Evolutionary conservation across 176 grass and related monocot genomes (phyloP).

Genomic region (Oryza nivara): DNA sequence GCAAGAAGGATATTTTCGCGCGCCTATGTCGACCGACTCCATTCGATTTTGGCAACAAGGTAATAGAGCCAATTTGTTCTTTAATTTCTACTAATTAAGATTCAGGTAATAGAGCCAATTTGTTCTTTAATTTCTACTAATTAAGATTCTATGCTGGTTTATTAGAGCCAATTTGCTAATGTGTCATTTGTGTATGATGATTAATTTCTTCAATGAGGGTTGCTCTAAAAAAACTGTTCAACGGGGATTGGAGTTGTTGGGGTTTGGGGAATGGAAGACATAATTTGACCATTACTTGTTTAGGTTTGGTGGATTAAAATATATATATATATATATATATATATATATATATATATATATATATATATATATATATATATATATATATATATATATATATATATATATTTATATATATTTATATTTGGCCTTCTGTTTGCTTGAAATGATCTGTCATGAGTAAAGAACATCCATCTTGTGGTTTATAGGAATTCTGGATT

Average conservation of each 20-base stretch:
- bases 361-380: neutral
- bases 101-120: conserved; percentile 46
- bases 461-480: conserved; percentile 23
- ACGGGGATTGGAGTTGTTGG: neutral
- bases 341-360: no score
- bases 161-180: neutral
- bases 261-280: conserved; percentile 6
- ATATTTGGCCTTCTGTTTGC: neutral
- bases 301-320: conserved; percentile 24
- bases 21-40: conserved; percentile 64
- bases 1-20: conserved; percentile 82
- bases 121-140: conserved; percentile 3
- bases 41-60: conserved; percentile 75
- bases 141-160: conserved; percentile 12
- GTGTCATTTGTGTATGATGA: neutral
- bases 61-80: neutral
- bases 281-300: conserved; percentile 8
- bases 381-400: no score
- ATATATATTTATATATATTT: no score
- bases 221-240: neutral
- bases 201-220: conserved; percentile 11
- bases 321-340: neutral
- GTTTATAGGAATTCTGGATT: conserved; percentile 86
- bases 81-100: conserved; percentile 11
- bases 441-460: conserved; percentile 25